These are phyloP conservation scores for Sutorius australiensis DNA, from an alignment of 768 basidiomycete species.

Conservation along the genomic window DNA sequence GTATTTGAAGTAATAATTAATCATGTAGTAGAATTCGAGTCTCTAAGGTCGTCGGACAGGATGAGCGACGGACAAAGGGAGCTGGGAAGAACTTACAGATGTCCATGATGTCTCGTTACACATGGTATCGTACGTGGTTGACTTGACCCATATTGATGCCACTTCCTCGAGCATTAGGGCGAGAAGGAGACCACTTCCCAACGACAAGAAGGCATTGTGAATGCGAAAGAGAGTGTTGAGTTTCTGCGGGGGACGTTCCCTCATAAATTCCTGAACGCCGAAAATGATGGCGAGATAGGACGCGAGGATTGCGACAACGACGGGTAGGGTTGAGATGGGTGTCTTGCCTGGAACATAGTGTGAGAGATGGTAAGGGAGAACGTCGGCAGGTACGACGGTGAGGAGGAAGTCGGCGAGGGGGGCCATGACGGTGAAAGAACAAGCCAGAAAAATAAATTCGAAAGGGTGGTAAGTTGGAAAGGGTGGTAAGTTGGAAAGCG, in stretches of 20 bases:
- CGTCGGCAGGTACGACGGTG: slow-evolving; percentile 50
- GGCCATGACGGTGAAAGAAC: slow-evolving; percentile 48
- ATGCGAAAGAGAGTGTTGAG: slow-evolving; percentile 81
- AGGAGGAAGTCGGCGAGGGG: slow-evolving; percentile 72
- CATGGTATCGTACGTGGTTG: slow-evolving; percentile 72
- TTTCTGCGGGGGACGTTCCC: slow-evolving; percentile 63
- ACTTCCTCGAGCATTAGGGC: slow-evolving; percentile 92
- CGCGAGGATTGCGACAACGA: slow-evolving; percentile 65
- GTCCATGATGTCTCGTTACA: slow-evolving; percentile 83
- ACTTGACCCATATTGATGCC: slow-evolving; percentile 67
- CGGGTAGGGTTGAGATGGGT: slow-evolving; percentile 57
- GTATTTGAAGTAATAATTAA: slow-evolving; percentile 99
- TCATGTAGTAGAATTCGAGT: slow-evolving; percentile 95
- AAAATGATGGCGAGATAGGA: slow-evolving; percentile 90
- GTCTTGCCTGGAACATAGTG: slow-evolving; percentile 55
- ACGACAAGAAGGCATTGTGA: slow-evolving; percentile 87
- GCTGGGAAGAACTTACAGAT: slow-evolving; percentile 50
- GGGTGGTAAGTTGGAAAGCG: slow-evolving; percentile 6
- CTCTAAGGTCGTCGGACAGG: slow-evolving; percentile 42
- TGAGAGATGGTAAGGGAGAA: slow-evolving; percentile 32
- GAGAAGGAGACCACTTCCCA: slow-evolving; percentile 81
- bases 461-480: slow-evolving; percentile 22
- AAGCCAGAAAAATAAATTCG: slow-evolving; percentile 18
- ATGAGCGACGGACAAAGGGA: neutral
- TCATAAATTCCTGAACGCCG: slow-evolving; percentile 80